Base-by-base conservation (phyloP, 176 grass and related monocot species). In the Otatea glauca region DNA sequence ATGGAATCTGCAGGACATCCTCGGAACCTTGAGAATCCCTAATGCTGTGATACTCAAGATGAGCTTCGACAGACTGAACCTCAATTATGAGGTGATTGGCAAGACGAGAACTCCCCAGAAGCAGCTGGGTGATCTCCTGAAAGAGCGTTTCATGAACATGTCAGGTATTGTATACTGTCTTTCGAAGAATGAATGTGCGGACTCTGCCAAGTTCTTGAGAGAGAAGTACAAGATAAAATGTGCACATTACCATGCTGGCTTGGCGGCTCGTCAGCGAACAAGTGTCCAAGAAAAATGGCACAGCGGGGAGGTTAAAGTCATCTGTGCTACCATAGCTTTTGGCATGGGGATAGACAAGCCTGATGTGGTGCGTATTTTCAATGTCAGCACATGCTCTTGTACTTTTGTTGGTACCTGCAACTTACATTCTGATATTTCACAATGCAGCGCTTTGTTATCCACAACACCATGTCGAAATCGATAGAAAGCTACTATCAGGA, bases 401-500 rank as follows among this genome's bases (percentile, higher is more conserved):
- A n/a, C 18, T 55, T 54, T 76, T 62, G 45, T 38, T 53, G 15
- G 1, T 70, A 41, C 32, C 35, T 58, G 68, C 21, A 63, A 66
- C 10, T 44, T 82, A 65, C 39, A 48, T 41, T 24, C 68, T 78
- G 79, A 78, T 74, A 88, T 55, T 68, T 44, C 64, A 75, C 9
- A 1, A 5, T 60, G 69, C 88, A 95, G 96, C 84, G 93, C 41
- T 98, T 93, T 85, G 93, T 98, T 54, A 90, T 98, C 59, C 93
- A 95, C 85, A 89, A 98, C 65, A 98, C 96, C 0, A 7, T 98
- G 80, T 95, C 93, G 7, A 98, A 95, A 87, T 95, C 96, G 15
- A 98, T 98, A 45, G 96, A 98, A 79, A 98, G 93, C 86, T 95
- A 98, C 89, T 98, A 98, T 58, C 96, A 98, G 80, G 93, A 98